A percentile compares a stretch with the other conserved stretches of the same genome.
These are phyloP conservation scores for Capsaspora owczarzaki DNA, from an alignment of 78 protist species.

Conservation along the genomic window DNA sequence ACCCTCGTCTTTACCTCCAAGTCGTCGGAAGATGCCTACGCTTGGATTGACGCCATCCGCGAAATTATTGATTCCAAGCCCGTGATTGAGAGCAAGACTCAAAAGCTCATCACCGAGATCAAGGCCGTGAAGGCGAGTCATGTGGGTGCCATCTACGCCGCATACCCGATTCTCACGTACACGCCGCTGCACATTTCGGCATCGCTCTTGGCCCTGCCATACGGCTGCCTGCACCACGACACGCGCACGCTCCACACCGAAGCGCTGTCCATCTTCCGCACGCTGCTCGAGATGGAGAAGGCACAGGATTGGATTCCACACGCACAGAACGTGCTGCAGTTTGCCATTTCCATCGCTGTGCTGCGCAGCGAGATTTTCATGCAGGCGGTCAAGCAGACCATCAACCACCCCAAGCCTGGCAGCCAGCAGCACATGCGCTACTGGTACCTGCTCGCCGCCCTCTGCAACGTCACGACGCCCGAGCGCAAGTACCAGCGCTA, in stretches of 20 bases:
- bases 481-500: background rate
- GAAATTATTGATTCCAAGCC: background rate
- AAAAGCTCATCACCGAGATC: background rate
- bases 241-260: too few species aligned
- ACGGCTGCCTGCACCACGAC: background rate
- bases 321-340: too few species aligned
- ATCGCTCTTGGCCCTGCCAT: constrained; percentile 7
- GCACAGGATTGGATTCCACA: too few species aligned
- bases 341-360: too few species aligned
- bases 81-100: background rate
- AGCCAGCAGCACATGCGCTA: background rate
- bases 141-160: background rate
- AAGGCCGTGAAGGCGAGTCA: background rate
- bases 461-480: background rate
- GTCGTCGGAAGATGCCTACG: background rate
- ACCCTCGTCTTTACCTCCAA: background rate
- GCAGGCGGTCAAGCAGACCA: background rate
- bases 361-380: too few species aligned
- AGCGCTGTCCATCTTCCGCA: too few species aligned
- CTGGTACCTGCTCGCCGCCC: background rate
- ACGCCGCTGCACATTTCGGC: background rate
- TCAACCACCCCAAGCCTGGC: background rate
- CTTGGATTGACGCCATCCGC: background rate
- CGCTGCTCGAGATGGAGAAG: too few species aligned
- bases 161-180: background rate